These are phyloP conservation scores for Dioszegia aurantiaca DNA, from an alignment of 768 basidiomycete species.

Conservation along the genomic window DNA sequence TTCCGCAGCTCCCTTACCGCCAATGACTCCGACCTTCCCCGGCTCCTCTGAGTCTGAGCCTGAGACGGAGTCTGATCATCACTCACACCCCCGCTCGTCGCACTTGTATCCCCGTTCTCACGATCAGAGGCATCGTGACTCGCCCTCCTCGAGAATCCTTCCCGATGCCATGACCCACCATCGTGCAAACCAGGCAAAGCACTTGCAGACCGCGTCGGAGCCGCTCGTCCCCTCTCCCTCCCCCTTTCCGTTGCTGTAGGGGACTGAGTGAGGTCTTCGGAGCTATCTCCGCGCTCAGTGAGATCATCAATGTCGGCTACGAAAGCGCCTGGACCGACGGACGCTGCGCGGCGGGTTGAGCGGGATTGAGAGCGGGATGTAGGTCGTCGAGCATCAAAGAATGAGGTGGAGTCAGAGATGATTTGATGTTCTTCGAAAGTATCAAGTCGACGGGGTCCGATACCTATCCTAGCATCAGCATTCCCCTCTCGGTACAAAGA, in stretches of 20 bases:
- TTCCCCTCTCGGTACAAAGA: no score
- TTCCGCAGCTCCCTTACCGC: background rate
- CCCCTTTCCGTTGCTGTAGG: no score
- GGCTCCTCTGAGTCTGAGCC: background rate
- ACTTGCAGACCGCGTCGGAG: constrained; percentile 19
- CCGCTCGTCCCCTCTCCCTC: background rate
- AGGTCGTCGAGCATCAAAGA: constrained; percentile 62
- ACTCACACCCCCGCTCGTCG: no score
- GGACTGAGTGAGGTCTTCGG: constrained; percentile 22
- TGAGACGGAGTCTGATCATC: no score
- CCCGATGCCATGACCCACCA: constrained; percentile 12
- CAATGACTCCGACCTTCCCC: background rate
- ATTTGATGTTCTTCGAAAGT: constrained; percentile 73
- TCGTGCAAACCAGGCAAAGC: constrained; percentile 37
- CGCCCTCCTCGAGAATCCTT: no score
- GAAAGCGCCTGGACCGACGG: constrained; percentile 56
- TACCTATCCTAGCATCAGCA: constrained; percentile 49
- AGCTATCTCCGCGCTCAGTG: no score
- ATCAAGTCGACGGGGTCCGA: constrained; percentile 71
- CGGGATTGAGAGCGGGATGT: constrained; percentile 41
- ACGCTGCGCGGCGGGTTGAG: constrained; percentile 57
- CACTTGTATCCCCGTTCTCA: no score
- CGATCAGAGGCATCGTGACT: no score
- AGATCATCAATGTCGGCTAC: background rate
- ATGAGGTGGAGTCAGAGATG: constrained; percentile 67